Conservation (phyloP, 2,329 filamentous ascomycete species). For the Aspergillus aculeatus region DNA sequence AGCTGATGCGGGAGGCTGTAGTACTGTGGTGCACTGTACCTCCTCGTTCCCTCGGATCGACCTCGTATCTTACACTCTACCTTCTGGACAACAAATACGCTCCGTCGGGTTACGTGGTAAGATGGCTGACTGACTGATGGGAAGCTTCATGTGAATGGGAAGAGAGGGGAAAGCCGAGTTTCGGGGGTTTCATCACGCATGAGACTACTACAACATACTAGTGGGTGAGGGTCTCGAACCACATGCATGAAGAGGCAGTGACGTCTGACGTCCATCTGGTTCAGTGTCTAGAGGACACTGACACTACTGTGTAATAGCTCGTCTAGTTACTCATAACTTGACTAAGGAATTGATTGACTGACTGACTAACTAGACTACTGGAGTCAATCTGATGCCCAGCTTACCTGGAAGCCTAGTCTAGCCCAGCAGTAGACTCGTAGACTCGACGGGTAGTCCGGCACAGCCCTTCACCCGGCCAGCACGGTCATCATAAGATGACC, state of each 20-base stretch:
- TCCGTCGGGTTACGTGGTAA: background rate
- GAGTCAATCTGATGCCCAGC: background rate
- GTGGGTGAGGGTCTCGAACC: background rate
- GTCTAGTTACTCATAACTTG: no score
- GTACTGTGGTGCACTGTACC: background rate
- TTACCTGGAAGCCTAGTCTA: background rate
- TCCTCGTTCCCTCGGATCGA: background rate
- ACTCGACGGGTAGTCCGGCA: conserved; percentile 2
- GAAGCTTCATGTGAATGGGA: background rate
- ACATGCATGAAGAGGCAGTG: background rate
- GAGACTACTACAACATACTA: background rate
- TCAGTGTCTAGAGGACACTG: background rate
- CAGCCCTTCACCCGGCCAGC: background rate
- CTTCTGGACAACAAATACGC: background rate
- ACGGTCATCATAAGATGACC: conserved; percentile 4
- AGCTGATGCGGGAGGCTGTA: background rate
- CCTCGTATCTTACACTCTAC: background rate
- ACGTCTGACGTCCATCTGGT: background rate
- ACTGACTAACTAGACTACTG: background rate
- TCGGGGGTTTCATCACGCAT: background rate
- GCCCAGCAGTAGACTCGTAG: background rate
- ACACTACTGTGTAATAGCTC: no score
- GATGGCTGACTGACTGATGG: background rate
- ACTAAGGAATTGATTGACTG: no score
- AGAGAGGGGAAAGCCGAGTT: background rate